Conservation (phyloP, 176 grass and related monocot genomes). For the Panicum miliaceum region DNA sequence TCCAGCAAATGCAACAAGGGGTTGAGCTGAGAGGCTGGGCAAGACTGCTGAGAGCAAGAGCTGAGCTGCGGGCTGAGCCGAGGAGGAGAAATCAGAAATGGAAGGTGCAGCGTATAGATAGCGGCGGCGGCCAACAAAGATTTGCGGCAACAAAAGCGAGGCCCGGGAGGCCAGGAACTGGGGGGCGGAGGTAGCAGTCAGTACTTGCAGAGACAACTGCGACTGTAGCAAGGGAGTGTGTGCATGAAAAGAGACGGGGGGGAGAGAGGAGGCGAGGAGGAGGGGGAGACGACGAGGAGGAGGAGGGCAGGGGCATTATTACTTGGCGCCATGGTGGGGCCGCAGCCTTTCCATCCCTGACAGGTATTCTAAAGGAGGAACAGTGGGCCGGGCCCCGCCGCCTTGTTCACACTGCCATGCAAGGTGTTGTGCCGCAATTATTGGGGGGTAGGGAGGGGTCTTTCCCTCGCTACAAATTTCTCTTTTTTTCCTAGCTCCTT, state of each 20-base stretch:
- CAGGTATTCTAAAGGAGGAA: slow-evolving; percentile 42
- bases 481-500: not conserved
- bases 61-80: not conserved
- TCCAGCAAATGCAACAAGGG: not conserved
- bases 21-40: too few relatives aligned
- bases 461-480: not conserved
- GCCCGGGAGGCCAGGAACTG: slow-evolving; percentile 37
- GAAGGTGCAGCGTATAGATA: not conserved
- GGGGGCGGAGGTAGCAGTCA: not conserved
- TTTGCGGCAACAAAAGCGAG: slow-evolving; percentile 40
- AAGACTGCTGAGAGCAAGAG: not conserved
- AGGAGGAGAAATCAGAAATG: slow-evolving; percentile 20
- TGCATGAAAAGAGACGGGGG: not conserved
- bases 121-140: slow-evolving; percentile 38
- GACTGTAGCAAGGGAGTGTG: slow-evolving; percentile 34
- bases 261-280: not conserved
- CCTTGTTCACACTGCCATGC: slow-evolving; percentile 50
- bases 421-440: slow-evolving; percentile 52
- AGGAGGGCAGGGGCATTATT: not conserved
- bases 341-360: slow-evolving; percentile 61
- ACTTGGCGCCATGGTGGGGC: slow-evolving; percentile 20
- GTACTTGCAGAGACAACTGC: slow-evolving; percentile 33
- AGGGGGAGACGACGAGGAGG: not conserved
- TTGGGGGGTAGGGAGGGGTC: slow-evolving; percentile 43
- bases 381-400: not conserved